Evolutionary conservation across 805 yeast genomes (phyloP), one percentile per base, ranked within the genome.

Genomic region (Saccharomyces kudriavzevii): DNA sequence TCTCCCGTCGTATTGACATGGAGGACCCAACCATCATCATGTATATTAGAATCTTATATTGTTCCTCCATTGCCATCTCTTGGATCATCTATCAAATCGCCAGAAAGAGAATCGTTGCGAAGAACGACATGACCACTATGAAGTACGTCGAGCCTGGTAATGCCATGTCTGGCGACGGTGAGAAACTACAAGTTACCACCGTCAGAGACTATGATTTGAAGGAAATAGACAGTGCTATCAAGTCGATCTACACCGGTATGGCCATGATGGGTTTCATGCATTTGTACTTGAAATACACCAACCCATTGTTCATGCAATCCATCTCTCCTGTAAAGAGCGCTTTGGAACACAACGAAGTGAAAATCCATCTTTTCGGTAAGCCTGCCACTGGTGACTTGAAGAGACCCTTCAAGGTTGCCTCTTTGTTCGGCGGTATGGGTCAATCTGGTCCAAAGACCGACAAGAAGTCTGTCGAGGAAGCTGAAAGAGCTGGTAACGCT

Each of bases 181-280:
- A 83, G 67, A 82, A 81, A 71, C 79, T 90, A 56, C 87, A 87
- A 58, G 88, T 92, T 60, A 89, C 97, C 60, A 92, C 98, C 51
- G 89, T 90, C 60, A 89, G 83, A 77, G 97, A 94, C 64, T 94
- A 94, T 77, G 99, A 94, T 73, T 80, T 91, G 70, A 79, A 83
- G 68, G 97, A 92, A 76, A 80, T 92, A 57, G 83, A 87, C 71
- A 56, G 81, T 51, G 84, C 89, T 56, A 79, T 91, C 72, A 89
- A 87, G 74, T 82, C 95, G 59, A 81, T 89, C 61, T 84, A 85
- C 78, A 87, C 95, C 58, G 87, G 95, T 59, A 69, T 91, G 62
- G 97, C 96, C 65, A 89, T 94, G 96, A 91, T 94, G 91, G 96
- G 86, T 26, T 87, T 92, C 84, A 91, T 92, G 98, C 99, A 94